phyloP scores from a whole-genome alignment of 2,329 filamentous ascomycete species.

The Ascomycota sp. region DNA sequence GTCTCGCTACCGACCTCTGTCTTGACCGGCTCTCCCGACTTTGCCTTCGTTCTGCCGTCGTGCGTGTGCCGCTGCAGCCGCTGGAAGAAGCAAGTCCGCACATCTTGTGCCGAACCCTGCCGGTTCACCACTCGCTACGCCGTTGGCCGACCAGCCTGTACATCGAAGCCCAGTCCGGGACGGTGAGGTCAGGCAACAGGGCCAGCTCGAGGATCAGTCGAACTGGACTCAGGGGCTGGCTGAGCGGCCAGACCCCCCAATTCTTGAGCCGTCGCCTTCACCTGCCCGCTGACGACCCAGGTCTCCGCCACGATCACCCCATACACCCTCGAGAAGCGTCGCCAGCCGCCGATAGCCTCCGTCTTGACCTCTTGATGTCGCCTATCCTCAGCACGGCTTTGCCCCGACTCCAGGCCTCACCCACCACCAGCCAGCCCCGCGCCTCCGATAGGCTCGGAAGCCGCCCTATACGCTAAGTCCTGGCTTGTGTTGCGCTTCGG shows the following conservation, averaged over 20 bases:
- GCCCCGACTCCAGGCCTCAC: slow-evolving; percentile 3
- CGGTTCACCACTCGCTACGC: neutral
- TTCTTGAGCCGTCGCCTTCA: too few relatives aligned
- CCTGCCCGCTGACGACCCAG: neutral
- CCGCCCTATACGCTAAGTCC: neutral
- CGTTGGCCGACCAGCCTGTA: too few relatives aligned
- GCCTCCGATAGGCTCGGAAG: neutral
- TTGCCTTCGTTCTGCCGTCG: too few relatives aligned
- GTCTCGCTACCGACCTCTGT: too few relatives aligned
- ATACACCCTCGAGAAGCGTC: slow-evolving; percentile 2
- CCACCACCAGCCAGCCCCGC: slow-evolving; percentile 2
- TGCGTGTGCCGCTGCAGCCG: too few relatives aligned
- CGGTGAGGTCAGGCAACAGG: too few relatives aligned
- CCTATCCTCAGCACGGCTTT: slow-evolving; percentile 3
- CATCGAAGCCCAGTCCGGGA: too few relatives aligned
- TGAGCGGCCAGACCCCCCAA: neutral
- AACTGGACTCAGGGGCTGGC: neutral
- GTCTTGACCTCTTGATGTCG: slow-evolving; percentile 11
- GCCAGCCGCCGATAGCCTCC: too few relatives aligned
- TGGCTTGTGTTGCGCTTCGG: neutral
- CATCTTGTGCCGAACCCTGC: neutral
- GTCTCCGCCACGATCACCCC: neutral
- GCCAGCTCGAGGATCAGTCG: neutral
- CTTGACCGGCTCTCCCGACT: too few relatives aligned
- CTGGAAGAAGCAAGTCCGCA: neutral